These are phyloP conservation scores for Trichomonascus vanleenenianus DNA, from an alignment of 805 yeast species.

Conservation along the genomic window DNA sequence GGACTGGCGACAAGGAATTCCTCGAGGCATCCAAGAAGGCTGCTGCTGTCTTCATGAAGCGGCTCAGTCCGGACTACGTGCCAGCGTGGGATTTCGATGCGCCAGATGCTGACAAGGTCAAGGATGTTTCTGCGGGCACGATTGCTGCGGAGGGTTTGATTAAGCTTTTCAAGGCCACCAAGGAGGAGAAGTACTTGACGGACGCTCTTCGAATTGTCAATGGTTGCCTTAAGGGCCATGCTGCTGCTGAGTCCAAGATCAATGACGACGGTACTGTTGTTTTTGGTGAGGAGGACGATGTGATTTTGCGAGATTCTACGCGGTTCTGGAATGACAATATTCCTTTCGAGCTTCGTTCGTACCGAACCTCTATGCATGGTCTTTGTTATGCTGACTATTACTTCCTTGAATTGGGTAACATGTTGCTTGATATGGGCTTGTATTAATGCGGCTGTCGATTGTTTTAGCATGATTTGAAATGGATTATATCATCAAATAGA, in stretches of 20 bases:
- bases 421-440: conserved; percentile 23
- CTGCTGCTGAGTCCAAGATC: conserved; percentile 13
- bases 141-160: conserved; percentile 26
- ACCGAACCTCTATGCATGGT: too few relatives aligned
- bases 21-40: conserved; percentile 23
- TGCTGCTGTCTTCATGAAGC: conserved; percentile 22
- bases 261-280: neutral
- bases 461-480: too few relatives aligned
- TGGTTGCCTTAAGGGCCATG: conserved; percentile 15
- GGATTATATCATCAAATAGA: too few relatives aligned
- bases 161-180: conserved; percentile 17
- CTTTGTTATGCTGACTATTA: conserved; percentile 30
- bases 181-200: conserved; percentile 15
- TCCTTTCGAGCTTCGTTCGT: conserved; percentile 4
- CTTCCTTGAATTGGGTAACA: conserved; percentile 26
- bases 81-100: conserved; percentile 18
- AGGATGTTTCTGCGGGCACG: conserved; percentile 28
- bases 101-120: conserved; percentile 21
- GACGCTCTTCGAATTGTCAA: conserved; percentile 18
- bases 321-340: conserved; percentile 25
- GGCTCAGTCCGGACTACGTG: conserved; percentile 25
- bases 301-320: conserved; percentile 24
- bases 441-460: too few relatives aligned
- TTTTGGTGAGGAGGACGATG: conserved; percentile 11
- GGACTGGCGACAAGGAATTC: conserved; percentile 23